phyloP scores from a whole-genome alignment of 179 eudicot genomes.

The Heliamphora pulchella region DNA sequence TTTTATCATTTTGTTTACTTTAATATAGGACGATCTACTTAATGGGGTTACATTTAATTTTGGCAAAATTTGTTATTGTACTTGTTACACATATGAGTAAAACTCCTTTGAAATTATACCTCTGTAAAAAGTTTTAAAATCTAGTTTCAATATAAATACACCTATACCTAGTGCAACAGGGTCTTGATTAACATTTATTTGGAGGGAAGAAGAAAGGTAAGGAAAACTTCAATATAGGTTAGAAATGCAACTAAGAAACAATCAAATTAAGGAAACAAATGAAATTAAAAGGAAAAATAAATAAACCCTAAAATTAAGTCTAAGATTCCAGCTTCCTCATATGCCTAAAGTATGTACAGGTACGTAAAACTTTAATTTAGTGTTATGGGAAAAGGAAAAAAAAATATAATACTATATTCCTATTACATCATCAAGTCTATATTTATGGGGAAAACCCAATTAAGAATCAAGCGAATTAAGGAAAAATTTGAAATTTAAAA shows the following conservation, averaged over 20 bases:
- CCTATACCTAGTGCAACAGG: background rate
- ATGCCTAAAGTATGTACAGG: background rate
- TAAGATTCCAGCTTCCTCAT: background rate
- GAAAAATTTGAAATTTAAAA: background rate
- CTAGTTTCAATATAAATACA: background rate
- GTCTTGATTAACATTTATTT: background rate
- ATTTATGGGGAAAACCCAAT: background rate
- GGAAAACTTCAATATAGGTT: background rate
- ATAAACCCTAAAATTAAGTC: background rate
- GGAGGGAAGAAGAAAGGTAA: background rate
- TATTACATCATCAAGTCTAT: background rate
- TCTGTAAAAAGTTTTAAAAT: background rate
- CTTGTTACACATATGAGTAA: background rate
- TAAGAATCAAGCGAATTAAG: background rate
- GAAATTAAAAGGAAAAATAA: background rate
- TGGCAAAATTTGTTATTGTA: background rate
- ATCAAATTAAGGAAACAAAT: constrained; percentile 3
- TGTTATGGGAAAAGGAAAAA: background rate
- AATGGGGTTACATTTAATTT: constrained; percentile 1
- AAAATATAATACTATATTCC: background rate
- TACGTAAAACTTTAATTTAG: no score
- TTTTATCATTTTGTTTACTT: background rate
- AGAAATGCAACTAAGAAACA: background rate
- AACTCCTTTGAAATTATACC: constrained; percentile 8
- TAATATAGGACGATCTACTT: background rate